Evolutionary conservation across 1,284 basidiomycete species (phyloP).

Genomic region (Cronartium quercuum): DNA sequence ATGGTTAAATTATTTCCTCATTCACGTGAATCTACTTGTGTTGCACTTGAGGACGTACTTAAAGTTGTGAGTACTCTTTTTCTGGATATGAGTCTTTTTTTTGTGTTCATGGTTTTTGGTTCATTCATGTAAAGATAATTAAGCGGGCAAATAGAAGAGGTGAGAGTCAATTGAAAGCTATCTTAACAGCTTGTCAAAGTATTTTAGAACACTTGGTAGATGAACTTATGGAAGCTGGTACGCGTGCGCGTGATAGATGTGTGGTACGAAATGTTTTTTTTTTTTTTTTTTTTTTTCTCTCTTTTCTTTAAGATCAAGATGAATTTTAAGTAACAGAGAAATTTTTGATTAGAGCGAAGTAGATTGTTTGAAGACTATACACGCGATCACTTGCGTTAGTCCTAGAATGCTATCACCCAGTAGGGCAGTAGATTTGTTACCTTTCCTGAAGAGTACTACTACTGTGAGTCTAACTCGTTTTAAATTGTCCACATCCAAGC

Average conservation of each 20-base stretch:
- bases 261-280: conserved; percentile 43
- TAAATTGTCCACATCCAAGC: too few species aligned
- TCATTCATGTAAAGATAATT: too few species aligned
- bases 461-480: conserved; percentile 54
- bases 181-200: conserved; percentile 23
- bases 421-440: conserved; percentile 72
- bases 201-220: conserved; percentile 38
- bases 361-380: conserved; percentile 74
- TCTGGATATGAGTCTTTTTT: too few species aligned
- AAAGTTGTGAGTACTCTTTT: conserved; percentile 23
- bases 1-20: conserved; percentile 21
- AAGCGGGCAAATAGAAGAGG: too few species aligned
- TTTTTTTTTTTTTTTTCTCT: neutral
- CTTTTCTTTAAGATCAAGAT: too few species aligned
- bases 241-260: conserved; percentile 40
- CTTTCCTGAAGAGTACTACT: conserved; percentile 74
- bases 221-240: conserved; percentile 30
- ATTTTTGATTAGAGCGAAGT: conserved; percentile 70
- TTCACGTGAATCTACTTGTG: conserved; percentile 24
- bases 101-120: too few species aligned
- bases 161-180: conserved; percentile 7
- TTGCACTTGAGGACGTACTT: conserved; percentile 29
- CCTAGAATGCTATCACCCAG: conserved; percentile 71
- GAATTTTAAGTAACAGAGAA: too few species aligned
- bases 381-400: conserved; percentile 70